Evolutionary conservation across 164 flowering plant genomes (phyloP), one percentile per base, ranked within the genome.

Genomic region (Houttuynia cordata): DNA sequence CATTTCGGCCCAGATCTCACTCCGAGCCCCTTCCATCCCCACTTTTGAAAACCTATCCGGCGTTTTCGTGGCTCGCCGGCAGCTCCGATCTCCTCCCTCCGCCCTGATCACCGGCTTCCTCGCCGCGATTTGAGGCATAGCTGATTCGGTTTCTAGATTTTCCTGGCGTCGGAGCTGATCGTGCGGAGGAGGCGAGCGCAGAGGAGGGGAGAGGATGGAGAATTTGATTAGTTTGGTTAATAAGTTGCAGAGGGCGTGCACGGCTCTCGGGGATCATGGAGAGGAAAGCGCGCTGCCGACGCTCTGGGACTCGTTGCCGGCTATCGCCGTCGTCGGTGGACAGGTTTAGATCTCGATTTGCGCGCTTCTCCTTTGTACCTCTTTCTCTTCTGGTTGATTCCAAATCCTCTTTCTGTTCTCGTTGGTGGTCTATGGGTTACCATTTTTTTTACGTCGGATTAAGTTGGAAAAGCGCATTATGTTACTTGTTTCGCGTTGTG

Each of bases 311-410:
- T 82, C 98, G 15, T 67, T 92, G 52, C 98, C 98, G 7, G 68
- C 98, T 8, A 86, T 93, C 49, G 98, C 95, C 56, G 97, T 93
- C 64, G 96, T 93, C 63, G 98, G 98, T 55, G 98, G 98, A 51
- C 98, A 92, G 96, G 98, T 92, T 17, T 51, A 8, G 69, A 17
- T 67, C 49, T 49, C 41, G 65, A 58, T 71, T 60, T 61, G 19
- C 47, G 9, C 45, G 10, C 13, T 41, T 51, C 22, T 65, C 49
- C 34, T 15, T 3, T 24, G 30, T 20, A 21, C 6, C 13, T 53
- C 1, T 54, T n/a, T 54, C 9, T 24, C 18, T 9, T 24, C 12
- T 54, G 30, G 57, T 54, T 24, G 34, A 30, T 30, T 30, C 37
- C 37, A 30, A 30, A 30, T 30, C 4, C 4, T 30, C 6, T 30